phyloP scores from a whole-genome alignment of 768 basidiomycete species.

The Chalciporus piperatus region DNA sequence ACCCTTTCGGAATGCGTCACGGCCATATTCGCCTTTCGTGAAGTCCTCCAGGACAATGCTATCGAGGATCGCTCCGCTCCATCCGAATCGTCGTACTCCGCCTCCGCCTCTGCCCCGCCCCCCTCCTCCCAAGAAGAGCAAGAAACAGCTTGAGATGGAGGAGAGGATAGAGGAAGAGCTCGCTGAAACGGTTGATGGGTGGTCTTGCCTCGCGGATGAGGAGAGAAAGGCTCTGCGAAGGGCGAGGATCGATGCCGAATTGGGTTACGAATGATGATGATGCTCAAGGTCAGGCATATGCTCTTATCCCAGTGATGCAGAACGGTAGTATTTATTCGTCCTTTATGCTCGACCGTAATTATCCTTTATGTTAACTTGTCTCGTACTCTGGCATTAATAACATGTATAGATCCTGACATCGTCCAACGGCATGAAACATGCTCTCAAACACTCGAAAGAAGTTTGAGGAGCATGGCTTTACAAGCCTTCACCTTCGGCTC shows the following conservation, averaged over 20 bases:
- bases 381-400: background rate
- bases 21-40: slow-evolving; percentile 59
- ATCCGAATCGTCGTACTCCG: slow-evolving; percentile 68
- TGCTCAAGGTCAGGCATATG: background rate
- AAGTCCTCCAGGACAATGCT: slow-evolving; percentile 64
- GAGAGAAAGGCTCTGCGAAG: slow-evolving; percentile 53
- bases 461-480: slow-evolving; percentile 18
- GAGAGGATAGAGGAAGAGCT: slow-evolving; percentile 82
- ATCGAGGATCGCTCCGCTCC: slow-evolving; percentile 71
- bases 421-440: background rate
- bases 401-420: background rate
- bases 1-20: slow-evolving; percentile 33
- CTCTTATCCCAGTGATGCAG: too few species aligned
- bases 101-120: slow-evolving; percentile 71
- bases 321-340: too few species aligned
- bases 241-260: slow-evolving; percentile 61
- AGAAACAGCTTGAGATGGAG: slow-evolving; percentile 73
- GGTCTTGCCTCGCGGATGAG: slow-evolving; percentile 40
- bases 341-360: background rate
- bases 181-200: slow-evolving; percentile 68
- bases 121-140: slow-evolving; percentile 73
- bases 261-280: slow-evolving; percentile 47
- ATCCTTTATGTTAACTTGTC: background rate
- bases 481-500: slow-evolving; percentile 18
- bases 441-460: slow-evolving; percentile 15